Percentiles rank a stretch among this genome's conserved stretches.
These are phyloP conservation scores for Begonia masoniana DNA, from an alignment of 306 rosid genomes.

Conservation along the genomic window DNA sequence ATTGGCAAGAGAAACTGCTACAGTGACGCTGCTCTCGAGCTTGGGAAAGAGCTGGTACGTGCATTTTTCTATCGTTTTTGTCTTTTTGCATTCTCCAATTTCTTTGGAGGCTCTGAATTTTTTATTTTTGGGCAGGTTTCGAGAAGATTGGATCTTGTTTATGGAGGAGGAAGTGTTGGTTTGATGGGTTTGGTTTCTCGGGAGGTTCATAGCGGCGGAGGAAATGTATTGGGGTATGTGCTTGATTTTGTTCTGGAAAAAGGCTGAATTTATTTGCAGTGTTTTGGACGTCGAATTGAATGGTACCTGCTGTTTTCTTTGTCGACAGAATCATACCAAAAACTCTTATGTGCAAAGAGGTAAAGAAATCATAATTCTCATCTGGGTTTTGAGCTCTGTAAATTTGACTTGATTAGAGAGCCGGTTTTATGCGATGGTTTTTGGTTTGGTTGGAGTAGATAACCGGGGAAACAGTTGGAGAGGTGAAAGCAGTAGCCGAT, in stretches of 20 bases:
- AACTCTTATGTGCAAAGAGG: slow-evolving; percentile 19
- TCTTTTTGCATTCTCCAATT: neutral
- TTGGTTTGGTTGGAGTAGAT: slow-evolving; percentile 6
- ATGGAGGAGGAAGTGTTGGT: slow-evolving; percentile 24
- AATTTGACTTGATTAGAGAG: neutral
- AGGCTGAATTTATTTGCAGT: too few species aligned
- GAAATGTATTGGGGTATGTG: slow-evolving; percentile 19
- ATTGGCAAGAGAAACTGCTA: slow-evolving; percentile 9
- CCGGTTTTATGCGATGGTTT: neutral
- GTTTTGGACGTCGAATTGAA: neutral
- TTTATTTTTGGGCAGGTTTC: slow-evolving; percentile 2
- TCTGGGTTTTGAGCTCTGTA: neutral
- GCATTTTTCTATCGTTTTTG: neutral
- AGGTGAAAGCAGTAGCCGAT: slow-evolving; percentile 21
- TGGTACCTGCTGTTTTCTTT: neutral
- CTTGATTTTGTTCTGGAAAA: neutral
- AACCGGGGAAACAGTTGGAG: slow-evolving; percentile 23
- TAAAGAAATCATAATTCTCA: slow-evolving; percentile 1
- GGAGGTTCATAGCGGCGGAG: slow-evolving; percentile 22
- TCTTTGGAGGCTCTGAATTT: neutral
- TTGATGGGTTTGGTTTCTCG: slow-evolving; percentile 20
- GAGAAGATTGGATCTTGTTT: slow-evolving; percentile 19
- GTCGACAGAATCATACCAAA: slow-evolving; percentile 18
- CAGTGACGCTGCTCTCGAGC: slow-evolving; percentile 10
- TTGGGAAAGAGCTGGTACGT: slow-evolving; percentile 8